Evolutionary conservation across 176 grass and related monocot genomes (phyloP).

Genomic region (Cenchrus purpureus): DNA sequence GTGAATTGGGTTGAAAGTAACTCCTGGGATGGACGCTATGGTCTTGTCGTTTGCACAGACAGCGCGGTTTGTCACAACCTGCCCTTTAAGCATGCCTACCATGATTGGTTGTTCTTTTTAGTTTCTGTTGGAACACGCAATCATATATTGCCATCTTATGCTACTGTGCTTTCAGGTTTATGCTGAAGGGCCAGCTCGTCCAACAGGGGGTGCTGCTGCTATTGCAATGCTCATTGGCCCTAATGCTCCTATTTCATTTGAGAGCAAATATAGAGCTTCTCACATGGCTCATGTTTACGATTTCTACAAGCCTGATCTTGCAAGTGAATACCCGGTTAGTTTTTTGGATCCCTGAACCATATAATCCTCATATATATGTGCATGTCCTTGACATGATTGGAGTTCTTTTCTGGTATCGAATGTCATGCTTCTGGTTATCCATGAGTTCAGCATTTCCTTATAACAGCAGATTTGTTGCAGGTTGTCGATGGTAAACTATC

Average conservation of each 20-base stretch:
- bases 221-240: slow-evolving; percentile 91
- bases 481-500: slow-evolving; percentile 91
- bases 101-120: slow-evolving; percentile 8
- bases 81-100: background rate
- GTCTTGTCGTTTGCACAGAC: slow-evolving; percentile 82
- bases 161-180: slow-evolving; percentile 61
- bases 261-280: slow-evolving; percentile 84
- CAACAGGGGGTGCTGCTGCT: slow-evolving; percentile 79
- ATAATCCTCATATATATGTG: too few species aligned
- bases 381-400: background rate
- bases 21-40: slow-evolving; percentile 85
- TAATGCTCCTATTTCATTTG: slow-evolving; percentile 83
- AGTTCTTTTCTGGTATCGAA: background rate
- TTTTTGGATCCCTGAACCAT: background rate
- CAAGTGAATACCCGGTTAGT: slow-evolving; percentile 91
- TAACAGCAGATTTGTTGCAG: slow-evolving; percentile 37
- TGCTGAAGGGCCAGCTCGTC: slow-evolving; percentile 79
- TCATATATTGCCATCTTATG: background rate
- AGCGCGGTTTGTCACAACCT: slow-evolving; percentile 61
- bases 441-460: background rate
- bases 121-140: slow-evolving; percentile 17
- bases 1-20: slow-evolving; percentile 90
- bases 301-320: slow-evolving; percentile 88
- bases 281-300: slow-evolving; percentile 94
- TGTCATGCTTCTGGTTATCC: background rate